Evolutionary conservation across 345 rosid genomes (phyloP).

Genomic region (Orychophragmus violaceus): DNA sequence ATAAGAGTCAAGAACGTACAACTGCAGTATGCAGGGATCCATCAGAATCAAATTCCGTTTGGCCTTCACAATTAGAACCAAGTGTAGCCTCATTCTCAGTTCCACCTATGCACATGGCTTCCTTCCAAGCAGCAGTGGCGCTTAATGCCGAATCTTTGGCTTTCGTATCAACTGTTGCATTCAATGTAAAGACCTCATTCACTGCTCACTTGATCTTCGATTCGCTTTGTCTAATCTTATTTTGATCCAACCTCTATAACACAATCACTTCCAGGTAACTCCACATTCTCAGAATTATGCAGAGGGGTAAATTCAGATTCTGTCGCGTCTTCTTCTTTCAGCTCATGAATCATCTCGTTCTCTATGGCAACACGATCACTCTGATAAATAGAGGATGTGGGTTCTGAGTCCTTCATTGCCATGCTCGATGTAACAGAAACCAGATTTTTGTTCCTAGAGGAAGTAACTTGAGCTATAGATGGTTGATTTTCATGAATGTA

Average conservation of each 20-base stretch:
- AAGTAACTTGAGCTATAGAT: background rate
- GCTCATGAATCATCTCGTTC: conserved; percentile 25
- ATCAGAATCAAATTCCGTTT: conserved; percentile 68
- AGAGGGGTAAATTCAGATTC: no score
- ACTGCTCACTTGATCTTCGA: conserved; percentile 32
- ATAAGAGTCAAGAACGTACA: conserved; percentile 72
- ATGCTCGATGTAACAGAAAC: background rate
- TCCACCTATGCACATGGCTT: conserved; percentile 39
- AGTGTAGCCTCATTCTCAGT: conserved; percentile 19
- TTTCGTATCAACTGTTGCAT: conserved; percentile 59
- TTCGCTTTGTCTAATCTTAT: conserved; percentile 13
- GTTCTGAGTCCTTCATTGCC: conserved; percentile 5
- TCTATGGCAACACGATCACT: conserved; percentile 22
- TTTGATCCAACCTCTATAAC: conserved; percentile 23
- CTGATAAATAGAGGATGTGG: background rate
- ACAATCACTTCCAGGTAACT: conserved; percentile 10
- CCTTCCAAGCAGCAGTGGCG: conserved; percentile 88
- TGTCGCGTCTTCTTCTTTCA: conserved; percentile 24
- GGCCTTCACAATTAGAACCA: conserved; percentile 34
- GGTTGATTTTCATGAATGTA: no score
- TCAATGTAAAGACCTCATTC: conserved; percentile 41
- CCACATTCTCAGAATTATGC: background rate
- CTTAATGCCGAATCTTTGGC: conserved; percentile 59
- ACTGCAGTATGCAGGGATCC: conserved; percentile 70
- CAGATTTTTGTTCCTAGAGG: conserved; percentile 23